Conservation (phyloP, 1,284 basidiomycete genomes). For the Blastosporella zonata region DNA sequence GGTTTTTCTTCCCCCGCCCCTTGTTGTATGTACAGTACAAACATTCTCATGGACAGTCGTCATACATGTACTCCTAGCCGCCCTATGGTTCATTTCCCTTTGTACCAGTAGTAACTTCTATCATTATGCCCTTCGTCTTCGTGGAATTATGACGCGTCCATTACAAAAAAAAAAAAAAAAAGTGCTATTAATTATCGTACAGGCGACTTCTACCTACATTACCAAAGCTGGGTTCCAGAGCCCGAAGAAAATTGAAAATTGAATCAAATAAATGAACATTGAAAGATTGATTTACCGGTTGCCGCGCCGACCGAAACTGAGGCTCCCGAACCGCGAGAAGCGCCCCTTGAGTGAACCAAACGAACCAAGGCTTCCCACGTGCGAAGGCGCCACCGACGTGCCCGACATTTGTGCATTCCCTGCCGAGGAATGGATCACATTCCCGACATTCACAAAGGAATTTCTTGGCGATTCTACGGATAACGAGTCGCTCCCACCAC, state of each 20-base stretch:
- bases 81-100: neutral
- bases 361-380: constrained; percentile 49
- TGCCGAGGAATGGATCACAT: constrained; percentile 35
- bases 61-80: neutral
- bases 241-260: constrained; percentile 6
- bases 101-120: constrained; percentile 7
- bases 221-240: neutral
- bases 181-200: constrained; percentile 10
- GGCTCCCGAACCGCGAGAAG: constrained; percentile 69
- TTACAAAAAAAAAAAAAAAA: neutral
- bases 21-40: constrained; percentile 15
- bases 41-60: constrained; percentile 8
- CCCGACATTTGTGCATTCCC: constrained; percentile 40
- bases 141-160: constrained; percentile 2
- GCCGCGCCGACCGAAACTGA: constrained; percentile 62
- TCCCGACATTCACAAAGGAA: constrained; percentile 67
- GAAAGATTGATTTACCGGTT: constrained; percentile 24
- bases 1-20: neutral
- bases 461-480: constrained; percentile 65
- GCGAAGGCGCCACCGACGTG: constrained; percentile 49
- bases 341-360: constrained; percentile 55
- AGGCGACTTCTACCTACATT: constrained; percentile 9
- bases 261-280: neutral
- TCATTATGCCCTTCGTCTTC: constrained; percentile 5
- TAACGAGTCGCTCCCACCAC: constrained; percentile 52